Evolutionary conservation across 2,329 filamentous ascomycete species (phyloP).

Genomic region (Aquanectria penicillioides): DNA sequence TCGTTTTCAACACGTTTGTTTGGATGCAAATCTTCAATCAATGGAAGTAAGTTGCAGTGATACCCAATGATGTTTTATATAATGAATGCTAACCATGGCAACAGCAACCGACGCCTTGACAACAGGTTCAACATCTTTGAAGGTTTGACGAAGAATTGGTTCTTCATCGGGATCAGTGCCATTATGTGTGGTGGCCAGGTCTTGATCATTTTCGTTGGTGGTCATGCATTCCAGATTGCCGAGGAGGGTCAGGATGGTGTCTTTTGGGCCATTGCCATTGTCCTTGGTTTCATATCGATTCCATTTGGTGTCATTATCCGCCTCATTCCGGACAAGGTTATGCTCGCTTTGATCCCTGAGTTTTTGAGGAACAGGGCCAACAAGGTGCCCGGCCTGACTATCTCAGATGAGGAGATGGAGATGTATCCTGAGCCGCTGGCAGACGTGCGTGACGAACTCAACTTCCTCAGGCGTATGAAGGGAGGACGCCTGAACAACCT

Average conservation of each 20-base stretch:
- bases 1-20: constrained; percentile 98
- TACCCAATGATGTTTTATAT: not conserved
- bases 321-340: constrained; percentile 78
- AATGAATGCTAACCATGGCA: constrained; percentile 30
- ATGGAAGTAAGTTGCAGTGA: constrained; percentile 76
- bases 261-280: constrained; percentile 89
- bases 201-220: constrained; percentile 89
- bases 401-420: constrained; percentile 75
- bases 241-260: constrained; percentile 68
- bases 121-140: constrained; percentile 97
- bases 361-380: constrained; percentile 60
- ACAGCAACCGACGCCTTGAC: constrained; percentile 87
- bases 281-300: constrained; percentile 85
- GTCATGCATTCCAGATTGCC: constrained; percentile 80
- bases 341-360: constrained; percentile 63
- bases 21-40: constrained; percentile 99
- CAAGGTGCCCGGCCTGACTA: constrained; percentile 63
- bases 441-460: constrained; percentile 82
- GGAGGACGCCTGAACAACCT: constrained; percentile 85
- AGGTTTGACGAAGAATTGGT: constrained; percentile 83
- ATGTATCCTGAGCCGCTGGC: constrained; percentile 77
- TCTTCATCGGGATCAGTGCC: constrained; percentile 86
- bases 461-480: constrained; percentile 82
- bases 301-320: constrained; percentile 85
- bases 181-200: constrained; percentile 92